These are phyloP conservation scores for Mycena belliarum DNA, from an alignment of 768 basidiomycete species.

Conservation along the genomic window DNA sequence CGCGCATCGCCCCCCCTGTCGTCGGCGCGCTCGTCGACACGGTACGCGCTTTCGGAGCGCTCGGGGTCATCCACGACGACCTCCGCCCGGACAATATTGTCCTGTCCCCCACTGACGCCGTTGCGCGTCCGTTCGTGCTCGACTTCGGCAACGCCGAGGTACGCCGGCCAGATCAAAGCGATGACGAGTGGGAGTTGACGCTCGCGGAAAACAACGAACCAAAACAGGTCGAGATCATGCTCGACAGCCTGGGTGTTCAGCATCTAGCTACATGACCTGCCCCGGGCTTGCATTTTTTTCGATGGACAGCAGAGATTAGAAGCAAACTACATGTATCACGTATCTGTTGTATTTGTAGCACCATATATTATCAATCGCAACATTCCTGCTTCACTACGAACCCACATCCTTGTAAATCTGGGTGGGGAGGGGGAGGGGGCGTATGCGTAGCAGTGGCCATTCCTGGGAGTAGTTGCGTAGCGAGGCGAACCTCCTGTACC, in stretches of 20 bases:
- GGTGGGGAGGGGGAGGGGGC: too few species aligned
- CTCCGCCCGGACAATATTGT: constrained; percentile 19
- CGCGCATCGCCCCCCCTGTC: neutral
- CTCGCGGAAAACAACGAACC: constrained; percentile 18
- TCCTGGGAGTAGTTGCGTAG: too few species aligned
- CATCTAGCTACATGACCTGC: neutral
- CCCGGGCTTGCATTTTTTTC: too few species aligned
- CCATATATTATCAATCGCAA: neutral
- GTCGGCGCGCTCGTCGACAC: constrained; percentile 19
- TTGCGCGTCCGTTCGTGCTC: constrained; percentile 9
- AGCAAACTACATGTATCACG: neutral
- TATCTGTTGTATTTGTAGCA: neutral
- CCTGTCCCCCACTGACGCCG: constrained; percentile 7
- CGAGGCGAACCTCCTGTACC: too few species aligned
- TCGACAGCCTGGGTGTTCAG: constrained; percentile 14
- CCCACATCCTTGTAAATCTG: too few species aligned
- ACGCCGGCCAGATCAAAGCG: constrained; percentile 13
- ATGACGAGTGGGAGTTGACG: constrained; percentile 18
- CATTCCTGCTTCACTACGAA: too few species aligned
- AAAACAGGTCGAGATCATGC: constrained; percentile 11
- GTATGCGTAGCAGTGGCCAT: too few species aligned
- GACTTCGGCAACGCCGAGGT: constrained; percentile 21
- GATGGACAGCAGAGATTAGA: neutral
- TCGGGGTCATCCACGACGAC: constrained; percentile 23
- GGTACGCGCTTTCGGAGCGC: constrained; percentile 11